phyloP scores from a whole-genome alignment of 768 basidiomycete species.

The Xanthoconium stramineum region DNA sequence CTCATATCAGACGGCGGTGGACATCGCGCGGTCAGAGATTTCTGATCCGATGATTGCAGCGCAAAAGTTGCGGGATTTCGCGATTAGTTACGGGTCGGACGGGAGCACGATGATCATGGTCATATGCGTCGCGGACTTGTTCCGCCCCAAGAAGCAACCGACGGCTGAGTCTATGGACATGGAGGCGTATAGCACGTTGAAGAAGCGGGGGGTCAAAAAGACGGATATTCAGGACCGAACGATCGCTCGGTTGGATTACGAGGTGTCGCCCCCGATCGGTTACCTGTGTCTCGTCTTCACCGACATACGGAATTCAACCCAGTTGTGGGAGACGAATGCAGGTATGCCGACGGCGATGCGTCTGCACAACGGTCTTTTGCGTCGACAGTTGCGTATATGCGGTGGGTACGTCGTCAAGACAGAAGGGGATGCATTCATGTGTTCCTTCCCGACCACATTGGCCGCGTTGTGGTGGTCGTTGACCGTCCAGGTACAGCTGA shows the following conservation, averaged over 20 bases:
- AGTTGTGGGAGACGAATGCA: slow-evolving; percentile 92
- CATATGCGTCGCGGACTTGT: slow-evolving; percentile 76
- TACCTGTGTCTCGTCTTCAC: slow-evolving; percentile 94
- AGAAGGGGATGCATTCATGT: slow-evolving; percentile 99
- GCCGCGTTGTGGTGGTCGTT: slow-evolving; percentile 90
- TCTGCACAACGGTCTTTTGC: slow-evolving; percentile 82
- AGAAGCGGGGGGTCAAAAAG: slow-evolving; percentile 39
- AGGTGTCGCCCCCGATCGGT: slow-evolving; percentile 82
- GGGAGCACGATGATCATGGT: slow-evolving; percentile 99
- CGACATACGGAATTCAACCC: slow-evolving; percentile 95
- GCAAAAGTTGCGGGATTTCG: slow-evolving; percentile 94
- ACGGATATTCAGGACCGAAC: slow-evolving; percentile 53
- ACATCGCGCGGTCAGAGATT: slow-evolving; percentile 78
- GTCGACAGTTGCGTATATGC: slow-evolving; percentile 81
- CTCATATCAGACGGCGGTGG: slow-evolving; percentile 92
- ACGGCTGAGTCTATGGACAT: slow-evolving; percentile 36
- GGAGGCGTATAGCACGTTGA: slow-evolving; percentile 28
- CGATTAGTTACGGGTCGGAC: slow-evolving; percentile 93
- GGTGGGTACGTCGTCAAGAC: slow-evolving; percentile 99
- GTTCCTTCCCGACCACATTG: slow-evolving; percentile 87
- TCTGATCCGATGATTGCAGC: slow-evolving; percentile 85
- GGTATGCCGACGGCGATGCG: slow-evolving; percentile 95
- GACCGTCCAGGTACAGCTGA: slow-evolving; percentile 77
- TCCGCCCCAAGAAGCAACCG: slow-evolving; percentile 51
- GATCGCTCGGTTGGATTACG: slow-evolving; percentile 64